Percentiles rank a stretch among this genome's conserved stretches.
Conservation (phyloP, 768 basidiomycete species). For the Podaxis sp. region DNA sequence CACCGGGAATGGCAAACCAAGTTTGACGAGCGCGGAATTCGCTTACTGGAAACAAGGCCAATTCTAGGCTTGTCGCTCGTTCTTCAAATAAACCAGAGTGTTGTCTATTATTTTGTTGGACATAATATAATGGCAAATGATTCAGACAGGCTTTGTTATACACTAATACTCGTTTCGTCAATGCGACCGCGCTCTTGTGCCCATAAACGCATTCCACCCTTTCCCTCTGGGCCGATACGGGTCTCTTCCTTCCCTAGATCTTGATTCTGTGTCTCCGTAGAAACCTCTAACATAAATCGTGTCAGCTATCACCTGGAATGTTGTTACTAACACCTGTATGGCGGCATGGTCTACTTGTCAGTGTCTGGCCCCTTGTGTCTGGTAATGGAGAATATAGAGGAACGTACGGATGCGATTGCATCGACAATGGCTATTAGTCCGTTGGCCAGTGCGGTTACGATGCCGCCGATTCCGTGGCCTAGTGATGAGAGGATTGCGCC, state of each 20-base stretch:
- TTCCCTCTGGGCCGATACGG: neutral
- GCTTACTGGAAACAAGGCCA: conserved; percentile 35
- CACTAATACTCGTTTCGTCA: neutral
- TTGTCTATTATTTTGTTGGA: neutral
- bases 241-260: neutral
- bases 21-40: conserved; percentile 34
- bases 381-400: neutral
- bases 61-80: neutral
- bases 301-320: conserved; percentile 60
- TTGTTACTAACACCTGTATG: conserved; percentile 59
- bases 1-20: conserved; percentile 38
- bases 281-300: conserved; percentile 52
- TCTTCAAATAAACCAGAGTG: neutral
- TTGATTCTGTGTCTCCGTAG: conserved; percentile 2
- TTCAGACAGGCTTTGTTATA: neutral
- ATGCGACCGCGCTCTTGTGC: neutral
- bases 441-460: neutral
- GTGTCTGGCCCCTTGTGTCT: neutral
- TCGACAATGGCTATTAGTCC: conserved; percentile 52
- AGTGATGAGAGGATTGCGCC: neutral
- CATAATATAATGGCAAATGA: neutral
- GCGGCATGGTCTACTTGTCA: neutral
- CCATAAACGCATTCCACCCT: neutral
- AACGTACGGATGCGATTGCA: conserved; percentile 57
- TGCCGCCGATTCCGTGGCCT: neutral